phyloP scores from a whole-genome alignment of 495 filamentous ascomycete species.

The Penicillium diatomitis region DNA sequence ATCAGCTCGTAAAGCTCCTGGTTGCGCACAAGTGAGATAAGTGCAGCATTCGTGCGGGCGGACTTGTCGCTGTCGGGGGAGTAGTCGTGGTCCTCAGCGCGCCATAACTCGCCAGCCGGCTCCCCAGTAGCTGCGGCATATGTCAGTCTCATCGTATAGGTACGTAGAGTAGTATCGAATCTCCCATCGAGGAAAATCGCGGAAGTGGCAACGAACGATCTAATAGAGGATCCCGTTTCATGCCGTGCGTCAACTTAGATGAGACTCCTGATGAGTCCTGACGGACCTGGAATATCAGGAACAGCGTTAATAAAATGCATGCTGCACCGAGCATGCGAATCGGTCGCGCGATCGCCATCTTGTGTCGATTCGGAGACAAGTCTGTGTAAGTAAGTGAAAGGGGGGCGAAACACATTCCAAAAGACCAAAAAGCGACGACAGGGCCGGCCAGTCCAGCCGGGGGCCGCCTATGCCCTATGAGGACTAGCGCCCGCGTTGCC shows the following conservation, averaged over 20 bases:
- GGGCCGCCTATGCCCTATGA: constrained; percentile 13
- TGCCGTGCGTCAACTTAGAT: constrained; percentile 33
- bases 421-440: not conserved
- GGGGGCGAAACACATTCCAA: constrained; percentile 3
- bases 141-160: constrained; percentile 2
- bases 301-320: constrained; percentile 60
- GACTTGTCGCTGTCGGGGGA: constrained; percentile 62
- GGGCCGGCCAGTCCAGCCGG: constrained; percentile 7
- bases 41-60: constrained; percentile 81
- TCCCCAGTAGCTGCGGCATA: constrained; percentile 60
- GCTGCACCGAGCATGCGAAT: constrained; percentile 68
- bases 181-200: not conserved
- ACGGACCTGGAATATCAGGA: constrained; percentile 65
- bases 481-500: constrained; percentile 20
- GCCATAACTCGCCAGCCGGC: constrained; percentile 62
- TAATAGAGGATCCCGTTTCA: constrained; percentile 68
- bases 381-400: constrained; percentile 3
- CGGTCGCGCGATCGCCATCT: constrained; percentile 74
- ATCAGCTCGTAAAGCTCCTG: constrained; percentile 77
- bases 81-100: constrained; percentile 62
- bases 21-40: constrained; percentile 87
- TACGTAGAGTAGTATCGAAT: not conserved
- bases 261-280: constrained; percentile 32
- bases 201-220: constrained; percentile 52
- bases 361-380: constrained; percentile 10